phyloP scores from a whole-genome alignment of 495 filamentous ascomycete species.

The Aspergillus heteromorphus region DNA sequence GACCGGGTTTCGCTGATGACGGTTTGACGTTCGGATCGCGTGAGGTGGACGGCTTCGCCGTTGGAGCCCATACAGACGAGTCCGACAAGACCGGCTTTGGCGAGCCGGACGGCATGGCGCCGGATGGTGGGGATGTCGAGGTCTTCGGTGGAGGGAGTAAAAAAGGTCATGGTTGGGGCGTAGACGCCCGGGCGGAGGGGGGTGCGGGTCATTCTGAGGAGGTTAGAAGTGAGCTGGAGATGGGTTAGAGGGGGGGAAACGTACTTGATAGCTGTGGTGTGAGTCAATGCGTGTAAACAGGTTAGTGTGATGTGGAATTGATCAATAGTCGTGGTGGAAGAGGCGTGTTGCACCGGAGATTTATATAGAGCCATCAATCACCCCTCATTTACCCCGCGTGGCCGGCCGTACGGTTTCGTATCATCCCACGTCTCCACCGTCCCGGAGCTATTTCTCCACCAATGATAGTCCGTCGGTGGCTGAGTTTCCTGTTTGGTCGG shows the following conservation, averaged over 20 bases:
- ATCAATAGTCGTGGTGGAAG: no score
- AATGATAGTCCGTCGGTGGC: constrained; percentile 4
- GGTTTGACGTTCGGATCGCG: constrained; percentile 64
- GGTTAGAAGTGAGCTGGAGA: neutral
- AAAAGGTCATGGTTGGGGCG: constrained; percentile 88
- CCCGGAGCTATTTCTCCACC: constrained; percentile 9
- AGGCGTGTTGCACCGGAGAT: neutral
- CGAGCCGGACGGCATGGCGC: constrained; percentile 75
- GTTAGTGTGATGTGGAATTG: neutral
- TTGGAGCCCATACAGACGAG: constrained; percentile 88
- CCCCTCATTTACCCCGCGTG: constrained; percentile 4
- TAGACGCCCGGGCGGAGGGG: constrained; percentile 82
- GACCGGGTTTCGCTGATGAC: constrained; percentile 76
- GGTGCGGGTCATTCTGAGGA: constrained; percentile 26
- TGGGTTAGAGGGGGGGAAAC: neutral
- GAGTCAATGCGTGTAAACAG: no score
- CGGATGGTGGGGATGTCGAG: constrained; percentile 76
- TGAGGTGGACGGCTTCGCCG: constrained; percentile 81
- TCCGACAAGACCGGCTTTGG: constrained; percentile 71
- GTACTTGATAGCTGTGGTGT: neutral
- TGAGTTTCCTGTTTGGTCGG: neutral
- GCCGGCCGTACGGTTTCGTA: neutral
- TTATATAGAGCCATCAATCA: neutral
- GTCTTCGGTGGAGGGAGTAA: constrained; percentile 74
- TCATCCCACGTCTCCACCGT: neutral